Evolutionary conservation across 148 eudicot species (phyloP).

Genomic region (Nyssa sinensis): DNA sequence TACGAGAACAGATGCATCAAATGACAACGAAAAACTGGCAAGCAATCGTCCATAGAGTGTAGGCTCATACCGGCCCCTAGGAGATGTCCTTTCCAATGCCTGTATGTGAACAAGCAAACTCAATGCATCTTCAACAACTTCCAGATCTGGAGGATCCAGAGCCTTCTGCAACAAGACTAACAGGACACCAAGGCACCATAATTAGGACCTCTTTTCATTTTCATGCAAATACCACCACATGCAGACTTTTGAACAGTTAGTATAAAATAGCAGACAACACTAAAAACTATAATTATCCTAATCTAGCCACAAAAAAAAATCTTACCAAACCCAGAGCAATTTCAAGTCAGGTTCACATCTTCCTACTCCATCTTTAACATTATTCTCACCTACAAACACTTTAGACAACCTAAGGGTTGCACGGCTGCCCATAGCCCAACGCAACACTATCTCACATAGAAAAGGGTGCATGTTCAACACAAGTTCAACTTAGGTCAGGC

Average conservation of each 20-base stretch:
- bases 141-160: constrained; percentile 75
- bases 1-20: constrained; percentile 78
- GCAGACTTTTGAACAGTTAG: neutral
- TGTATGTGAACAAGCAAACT: constrained; percentile 51
- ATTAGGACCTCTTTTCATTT: neutral
- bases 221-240: constrained; percentile 2
- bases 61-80: constrained; percentile 84
- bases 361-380: neutral
- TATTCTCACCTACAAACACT: no score
- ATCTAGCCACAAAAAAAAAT: no score
- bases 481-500: neutral
- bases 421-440: neutral
- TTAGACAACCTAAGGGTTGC: no score
- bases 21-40: constrained; percentile 73
- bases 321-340: constrained; percentile 5
- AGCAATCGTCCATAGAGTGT: constrained; percentile 86
- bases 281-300: neutral
- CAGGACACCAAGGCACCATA: constrained; percentile 1
- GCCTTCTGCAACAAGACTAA: constrained; percentile 80
- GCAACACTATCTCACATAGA: neutral
- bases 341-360: constrained; percentile 11
- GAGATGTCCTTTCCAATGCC: constrained; percentile 60
- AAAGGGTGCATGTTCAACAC: neutral
- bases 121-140: constrained; percentile 73
- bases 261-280: constrained; percentile 6